Base-by-base conservation (phyloP, 2,329 filamentous ascomycete species). In the Calonectria pseudoturangicola region DNA sequence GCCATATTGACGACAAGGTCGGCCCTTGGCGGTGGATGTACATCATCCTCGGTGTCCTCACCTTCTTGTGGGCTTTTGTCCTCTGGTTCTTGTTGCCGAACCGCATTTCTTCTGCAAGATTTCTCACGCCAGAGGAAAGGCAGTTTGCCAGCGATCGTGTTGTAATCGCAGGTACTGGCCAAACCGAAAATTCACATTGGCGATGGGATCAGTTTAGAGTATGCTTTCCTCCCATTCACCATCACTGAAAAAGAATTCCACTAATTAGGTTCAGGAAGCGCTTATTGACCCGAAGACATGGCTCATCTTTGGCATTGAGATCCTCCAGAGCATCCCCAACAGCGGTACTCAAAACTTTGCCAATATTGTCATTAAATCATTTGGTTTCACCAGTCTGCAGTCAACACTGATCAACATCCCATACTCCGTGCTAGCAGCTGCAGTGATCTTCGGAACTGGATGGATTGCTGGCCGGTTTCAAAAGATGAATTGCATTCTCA, bases 11-110 rank as follows among this genome's bases (percentile, higher is more conserved):
- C 18, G 82, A 86, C 66, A 64, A 62, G 2, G 72, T 91, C 15
- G 84, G 83, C n/a, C 86, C 88, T 3, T 91, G 89, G 89, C 85
- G 87, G 64, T 90, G 88, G 87, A 89, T 92, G 86, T 92, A 89
- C 77, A 88, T 90, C 70, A 84, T 90, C 36, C 84, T 91, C 0
- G 90, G 90, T 1, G 71, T 85, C 0, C 78, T 81, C 0, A 92
- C 89, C 0, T 88, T 89, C 62, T 74, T 89, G 3, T 89, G 89
- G 87, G 85, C 85, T 0, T 82, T 89, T 4, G 82, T 85, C 0
- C 76, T 91, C 47, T 85, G 87, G 71, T 74, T 85, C 27, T 78
- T 88, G 6, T 85, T 92, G 2, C 90, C 89, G 0, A 87, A 91
- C 72, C 84, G 81, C 45, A 89, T 91, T 54, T 87, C 87, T 1